These are phyloP conservation scores for Hamiltosporidium magnivora DNA, from an alignment of 371 early-diverging fungal species.

Conservation along the genomic window DNA sequence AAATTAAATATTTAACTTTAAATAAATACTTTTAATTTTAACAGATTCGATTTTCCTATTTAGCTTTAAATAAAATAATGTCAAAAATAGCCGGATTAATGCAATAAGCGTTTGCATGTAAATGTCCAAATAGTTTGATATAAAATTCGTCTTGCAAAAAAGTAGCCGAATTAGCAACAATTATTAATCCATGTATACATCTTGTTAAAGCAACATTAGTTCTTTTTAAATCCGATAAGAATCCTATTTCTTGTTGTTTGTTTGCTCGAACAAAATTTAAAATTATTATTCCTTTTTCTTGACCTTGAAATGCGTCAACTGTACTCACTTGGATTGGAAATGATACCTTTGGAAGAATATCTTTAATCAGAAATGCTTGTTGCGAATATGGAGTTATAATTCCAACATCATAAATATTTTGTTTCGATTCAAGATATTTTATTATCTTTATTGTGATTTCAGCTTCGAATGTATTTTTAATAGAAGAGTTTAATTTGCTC, in stretches of 20 bases:
- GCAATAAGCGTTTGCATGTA: too few relatives aligned
- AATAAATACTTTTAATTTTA: too few relatives aligned
- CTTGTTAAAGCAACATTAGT: constrained; percentile 91
- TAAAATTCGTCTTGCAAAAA: constrained; percentile 65
- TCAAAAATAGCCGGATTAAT: too few relatives aligned
- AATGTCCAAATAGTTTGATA: too few relatives aligned
- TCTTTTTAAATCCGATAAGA: constrained; percentile 82
- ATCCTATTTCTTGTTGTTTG: constrained; percentile 91
- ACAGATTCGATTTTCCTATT: too few relatives aligned
- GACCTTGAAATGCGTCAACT: constrained; percentile 97
- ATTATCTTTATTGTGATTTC: constrained; percentile 80
- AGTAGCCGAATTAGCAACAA: constrained; percentile 87
- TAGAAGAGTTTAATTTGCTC: constrained; percentile 80
- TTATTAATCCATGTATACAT: constrained; percentile 77
- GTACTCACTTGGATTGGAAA: constrained; percentile 81
- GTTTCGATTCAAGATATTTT: constrained; percentile 68
- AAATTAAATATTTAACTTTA: too few relatives aligned
- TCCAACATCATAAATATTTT: constrained; percentile 59
- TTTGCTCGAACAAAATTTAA: constrained; percentile 87
- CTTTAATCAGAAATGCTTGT: constrained; percentile 67
- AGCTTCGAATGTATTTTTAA: constrained; percentile 72
- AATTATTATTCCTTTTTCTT: constrained; percentile 96
- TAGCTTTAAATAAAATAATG: too few relatives aligned
- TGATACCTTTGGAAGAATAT: constrained; percentile 54
- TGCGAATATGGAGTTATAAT: not conserved